These are phyloP conservation scores for Priceomyces carsonii DNA, from an alignment of 805 yeast species.

Conservation along the genomic window DNA sequence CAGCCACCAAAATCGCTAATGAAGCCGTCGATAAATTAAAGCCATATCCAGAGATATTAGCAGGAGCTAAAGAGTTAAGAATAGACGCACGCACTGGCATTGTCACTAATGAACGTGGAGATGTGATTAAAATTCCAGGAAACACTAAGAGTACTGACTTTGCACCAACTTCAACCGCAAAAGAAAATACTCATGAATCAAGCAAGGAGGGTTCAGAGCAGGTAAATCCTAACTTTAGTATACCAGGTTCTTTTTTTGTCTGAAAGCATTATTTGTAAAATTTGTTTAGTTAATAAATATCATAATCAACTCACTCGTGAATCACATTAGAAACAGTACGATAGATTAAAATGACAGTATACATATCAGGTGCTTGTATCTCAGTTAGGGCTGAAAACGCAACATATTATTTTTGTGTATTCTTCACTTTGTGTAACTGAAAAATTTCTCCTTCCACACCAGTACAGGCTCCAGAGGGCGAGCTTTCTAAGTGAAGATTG, in stretches of 20 bases:
- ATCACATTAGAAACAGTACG: too few species aligned
- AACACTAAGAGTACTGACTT: too few species aligned
- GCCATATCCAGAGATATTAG: slow-evolving; percentile 20
- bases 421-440: slow-evolving; percentile 7
- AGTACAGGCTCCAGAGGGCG: too few species aligned
- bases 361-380: too few species aligned
- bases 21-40: slow-evolving; percentile 25
- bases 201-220: not conserved
- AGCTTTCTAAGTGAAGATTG: too few species aligned
- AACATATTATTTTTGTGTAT: not conserved
- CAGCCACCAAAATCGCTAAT: slow-evolving; percentile 29
- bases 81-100: slow-evolving; percentile 32
- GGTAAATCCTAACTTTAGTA: slow-evolving; percentile 1
- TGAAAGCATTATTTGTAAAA: too few species aligned
- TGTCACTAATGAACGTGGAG: slow-evolving; percentile 28
- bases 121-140: slow-evolving; percentile 1
- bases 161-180: not conserved
- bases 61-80: slow-evolving; percentile 21
- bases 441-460: slow-evolving; percentile 9
- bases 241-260: slow-evolving; percentile 8
- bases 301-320: too few species aligned
- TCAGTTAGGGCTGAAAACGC: slow-evolving; percentile 5
- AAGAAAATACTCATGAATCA: not conserved
- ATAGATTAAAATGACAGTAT: too few species aligned
- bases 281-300: too few species aligned